Conservation (phyloP, 73 alveolate genomes). For the Paramecium caudatum region DNA sequence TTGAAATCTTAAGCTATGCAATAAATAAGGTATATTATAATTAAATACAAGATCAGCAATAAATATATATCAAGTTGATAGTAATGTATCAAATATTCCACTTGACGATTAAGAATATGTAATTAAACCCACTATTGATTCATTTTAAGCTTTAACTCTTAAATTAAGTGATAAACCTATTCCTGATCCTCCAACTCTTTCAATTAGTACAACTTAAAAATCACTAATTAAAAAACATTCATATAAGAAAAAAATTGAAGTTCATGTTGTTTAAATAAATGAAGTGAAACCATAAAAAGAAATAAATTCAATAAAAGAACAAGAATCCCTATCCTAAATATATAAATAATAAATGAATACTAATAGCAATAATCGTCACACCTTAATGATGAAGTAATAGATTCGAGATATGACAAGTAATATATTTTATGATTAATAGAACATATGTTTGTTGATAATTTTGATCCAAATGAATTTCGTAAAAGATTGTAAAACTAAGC, state of each 20-base stretch:
- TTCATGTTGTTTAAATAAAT: neutral
- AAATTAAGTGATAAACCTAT: conserved; percentile 1
- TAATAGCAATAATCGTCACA: neutral
- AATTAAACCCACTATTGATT: conserved; percentile 16
- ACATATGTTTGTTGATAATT: conserved; percentile 2
- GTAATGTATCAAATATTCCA: neutral
- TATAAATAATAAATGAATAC: conserved; percentile 28
- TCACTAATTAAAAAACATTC: neutral
- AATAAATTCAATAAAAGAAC: neutral
- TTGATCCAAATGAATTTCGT: conserved; percentile 35
- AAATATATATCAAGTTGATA: neutral
- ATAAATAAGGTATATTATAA: neutral
- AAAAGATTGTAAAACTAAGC: conserved; percentile 6
- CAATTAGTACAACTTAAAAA: too few relatives aligned
- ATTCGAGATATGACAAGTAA: conserved; percentile 34
- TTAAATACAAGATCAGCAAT: conserved; percentile 43
- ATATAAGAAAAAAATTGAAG: neutral
- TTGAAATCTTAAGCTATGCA: conserved; percentile 36
- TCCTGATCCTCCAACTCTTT: neutral
- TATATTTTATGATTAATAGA: neutral
- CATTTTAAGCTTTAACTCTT: conserved; percentile 17
- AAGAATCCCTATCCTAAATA: neutral
- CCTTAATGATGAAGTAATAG: neutral
- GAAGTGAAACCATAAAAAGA: neutral
- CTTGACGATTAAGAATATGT: neutral